These are phyloP conservation scores for Talaromyces sp. DNA, from an alignment of 2,329 filamentous ascomycete genomes.

Conservation along the genomic window DNA sequence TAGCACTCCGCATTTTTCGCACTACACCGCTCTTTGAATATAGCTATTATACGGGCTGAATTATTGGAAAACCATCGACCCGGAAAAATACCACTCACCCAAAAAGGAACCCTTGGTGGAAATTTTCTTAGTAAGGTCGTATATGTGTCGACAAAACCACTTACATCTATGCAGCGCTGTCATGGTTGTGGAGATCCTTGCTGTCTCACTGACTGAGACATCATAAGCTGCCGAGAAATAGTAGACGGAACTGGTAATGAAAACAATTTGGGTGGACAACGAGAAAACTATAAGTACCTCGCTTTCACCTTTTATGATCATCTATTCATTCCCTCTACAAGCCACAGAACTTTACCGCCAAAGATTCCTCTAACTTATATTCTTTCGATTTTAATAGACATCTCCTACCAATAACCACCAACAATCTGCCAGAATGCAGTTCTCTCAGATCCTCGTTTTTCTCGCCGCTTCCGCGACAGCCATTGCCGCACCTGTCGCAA, in stretches of 20 bases:
- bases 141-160: not conserved
- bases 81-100: not conserved
- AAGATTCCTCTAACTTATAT: not conserved
- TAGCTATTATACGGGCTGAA: not conserved
- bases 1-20: not conserved
- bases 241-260: not conserved
- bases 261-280: not conserved
- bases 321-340: not conserved
- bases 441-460: conserved; percentile 36
- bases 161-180: not conserved
- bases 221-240: not conserved
- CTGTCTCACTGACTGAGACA: not conserved
- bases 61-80: too few species aligned
- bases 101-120: too few species aligned
- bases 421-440: conserved; percentile 36
- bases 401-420: not conserved
- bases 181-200: not conserved
- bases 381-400: not conserved
- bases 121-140: too few species aligned
- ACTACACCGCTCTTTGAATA: not conserved
- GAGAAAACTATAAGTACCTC: not conserved
- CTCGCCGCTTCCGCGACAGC: conserved; percentile 31
- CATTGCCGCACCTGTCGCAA: conserved; percentile 31
- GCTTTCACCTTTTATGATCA: not conserved
- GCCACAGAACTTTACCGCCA: not conserved